Conservation (phyloP, 441 rosid genomes). For the Geranium incanum region DNA sequence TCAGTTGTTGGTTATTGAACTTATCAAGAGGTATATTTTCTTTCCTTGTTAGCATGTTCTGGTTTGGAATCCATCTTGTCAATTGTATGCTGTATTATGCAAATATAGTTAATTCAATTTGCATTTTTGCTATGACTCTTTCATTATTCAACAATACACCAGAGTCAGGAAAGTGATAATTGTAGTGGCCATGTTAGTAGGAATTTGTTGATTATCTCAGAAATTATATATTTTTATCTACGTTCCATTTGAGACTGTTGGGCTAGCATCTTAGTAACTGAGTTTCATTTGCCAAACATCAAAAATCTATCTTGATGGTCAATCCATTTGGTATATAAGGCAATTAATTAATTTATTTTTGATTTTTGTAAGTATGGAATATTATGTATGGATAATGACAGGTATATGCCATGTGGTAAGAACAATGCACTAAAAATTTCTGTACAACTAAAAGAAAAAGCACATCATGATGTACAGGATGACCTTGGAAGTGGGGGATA, state of each 20-base stretch:
- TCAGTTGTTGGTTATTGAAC: slow-evolving; percentile 12
- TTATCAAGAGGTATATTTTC: slow-evolving; percentile 9
- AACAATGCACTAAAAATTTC: not conserved
- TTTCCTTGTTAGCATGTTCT: not conserved
- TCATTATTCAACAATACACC: too few relatives aligned
- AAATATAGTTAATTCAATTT: not conserved
- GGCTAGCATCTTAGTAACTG: not conserved
- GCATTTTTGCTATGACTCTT: not conserved
- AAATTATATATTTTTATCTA: not conserved
- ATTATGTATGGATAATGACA: not conserved
- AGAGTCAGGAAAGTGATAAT: not conserved
- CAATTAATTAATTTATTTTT: not conserved
- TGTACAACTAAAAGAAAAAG: not conserved
- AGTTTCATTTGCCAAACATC: slow-evolving; percentile 1
- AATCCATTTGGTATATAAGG: not conserved
- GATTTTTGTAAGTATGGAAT: not conserved
- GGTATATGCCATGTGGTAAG: not conserved
- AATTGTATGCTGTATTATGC: not conserved
- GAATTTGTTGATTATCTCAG: not conserved
- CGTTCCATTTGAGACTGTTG: not conserved
- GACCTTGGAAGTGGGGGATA: too few relatives aligned
- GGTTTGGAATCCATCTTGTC: not conserved
- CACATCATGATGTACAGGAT: not conserved
- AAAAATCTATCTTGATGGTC: not conserved
- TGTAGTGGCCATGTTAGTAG: not conserved